Conservation (phyloP, 2,329 filamentous ascomycete genomes). For the Botryotinia narcissicola region DNA sequence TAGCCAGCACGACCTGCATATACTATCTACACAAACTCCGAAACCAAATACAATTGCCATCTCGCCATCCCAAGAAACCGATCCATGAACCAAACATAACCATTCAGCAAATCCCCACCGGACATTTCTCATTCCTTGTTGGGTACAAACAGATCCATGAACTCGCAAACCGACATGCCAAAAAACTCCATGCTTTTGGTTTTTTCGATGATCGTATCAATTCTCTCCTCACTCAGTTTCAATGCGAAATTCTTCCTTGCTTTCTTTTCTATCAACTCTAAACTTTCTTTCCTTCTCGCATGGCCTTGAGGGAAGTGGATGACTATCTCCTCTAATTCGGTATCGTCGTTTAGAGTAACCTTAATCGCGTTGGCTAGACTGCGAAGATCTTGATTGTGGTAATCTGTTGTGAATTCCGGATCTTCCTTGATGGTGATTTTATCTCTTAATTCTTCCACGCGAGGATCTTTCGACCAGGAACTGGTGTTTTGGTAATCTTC, state of each 20-base stretch:
- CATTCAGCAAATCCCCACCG: not conserved
- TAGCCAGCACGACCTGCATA: not conserved
- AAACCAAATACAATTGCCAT: not conserved
- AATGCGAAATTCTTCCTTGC: conserved; percentile 29
- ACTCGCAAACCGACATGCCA: conserved; percentile 14
- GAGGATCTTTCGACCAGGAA: conserved; percentile 6
- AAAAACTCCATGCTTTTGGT: conserved; percentile 22
- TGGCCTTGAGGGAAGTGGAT: conserved; percentile 42
- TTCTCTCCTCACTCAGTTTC: conserved; percentile 27
- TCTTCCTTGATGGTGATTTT: conserved; percentile 36
- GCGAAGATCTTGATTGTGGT: conserved; percentile 35
- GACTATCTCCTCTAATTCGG: conserved; percentile 35
- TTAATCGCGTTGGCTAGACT: conserved; percentile 36
- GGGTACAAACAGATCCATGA: conserved; percentile 21
- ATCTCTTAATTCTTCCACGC: conserved; percentile 26
- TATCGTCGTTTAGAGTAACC: conserved; percentile 33
- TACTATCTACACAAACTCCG: not conserved
- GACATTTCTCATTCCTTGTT: not conserved
- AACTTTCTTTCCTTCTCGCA: conserved; percentile 26
- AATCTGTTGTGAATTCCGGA: conserved; percentile 36
- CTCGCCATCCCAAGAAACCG: not conserved
- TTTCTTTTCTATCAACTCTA: conserved; percentile 29
- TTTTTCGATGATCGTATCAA: conserved; percentile 13
- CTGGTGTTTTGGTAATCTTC: conserved; percentile 19
- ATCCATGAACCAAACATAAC: not conserved